Evolutionary conservation across 192 early-diverging fungal species (phyloP).

Genomic region (Backusella parvicylindrica): DNA sequence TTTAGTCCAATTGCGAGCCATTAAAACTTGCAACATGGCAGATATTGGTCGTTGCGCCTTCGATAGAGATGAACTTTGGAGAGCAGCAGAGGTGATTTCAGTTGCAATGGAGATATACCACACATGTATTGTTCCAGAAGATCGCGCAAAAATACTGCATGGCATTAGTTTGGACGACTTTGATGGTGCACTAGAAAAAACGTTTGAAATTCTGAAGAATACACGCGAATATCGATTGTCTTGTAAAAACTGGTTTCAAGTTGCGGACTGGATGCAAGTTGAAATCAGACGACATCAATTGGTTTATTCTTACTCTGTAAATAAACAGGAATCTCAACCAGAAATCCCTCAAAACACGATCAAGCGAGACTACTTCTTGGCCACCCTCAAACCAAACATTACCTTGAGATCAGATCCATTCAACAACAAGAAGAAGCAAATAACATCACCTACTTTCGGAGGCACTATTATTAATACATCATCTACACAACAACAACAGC

Average conservation of each 20-base stretch:
- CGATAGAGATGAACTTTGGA: slow-evolving; percentile 37
- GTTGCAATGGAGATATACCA: slow-evolving; percentile 23
- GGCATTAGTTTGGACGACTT: slow-evolving; percentile 20
- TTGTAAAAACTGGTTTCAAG: slow-evolving; percentile 24
- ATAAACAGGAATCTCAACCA: background rate
- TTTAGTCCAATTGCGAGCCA: slow-evolving; percentile 16
- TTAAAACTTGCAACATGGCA: slow-evolving; percentile 13
- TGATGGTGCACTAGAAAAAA: slow-evolving; percentile 10
- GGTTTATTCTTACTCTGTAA: background rate
- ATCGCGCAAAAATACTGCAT: slow-evolving; percentile 15
- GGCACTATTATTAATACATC: background rate
- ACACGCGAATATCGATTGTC: slow-evolving; percentile 23
- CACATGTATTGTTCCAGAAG: background rate
- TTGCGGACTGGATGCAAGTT: slow-evolving; percentile 32
- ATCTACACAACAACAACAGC: background rate
- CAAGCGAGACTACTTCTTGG: background rate
- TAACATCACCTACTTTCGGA: background rate
- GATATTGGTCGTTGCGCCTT: slow-evolving; percentile 24
- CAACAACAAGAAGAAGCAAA: background rate
- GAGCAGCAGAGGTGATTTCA: slow-evolving; percentile 30
- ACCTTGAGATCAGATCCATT: background rate
- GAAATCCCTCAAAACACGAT: background rate
- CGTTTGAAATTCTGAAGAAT: slow-evolving; percentile 18
- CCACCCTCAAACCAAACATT: slow-evolving; percentile 11
- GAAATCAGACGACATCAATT: slow-evolving; percentile 23